Conservation (phyloP, 2,329 filamentous ascomycete species). For the Harringtonia lauricola region DNA sequence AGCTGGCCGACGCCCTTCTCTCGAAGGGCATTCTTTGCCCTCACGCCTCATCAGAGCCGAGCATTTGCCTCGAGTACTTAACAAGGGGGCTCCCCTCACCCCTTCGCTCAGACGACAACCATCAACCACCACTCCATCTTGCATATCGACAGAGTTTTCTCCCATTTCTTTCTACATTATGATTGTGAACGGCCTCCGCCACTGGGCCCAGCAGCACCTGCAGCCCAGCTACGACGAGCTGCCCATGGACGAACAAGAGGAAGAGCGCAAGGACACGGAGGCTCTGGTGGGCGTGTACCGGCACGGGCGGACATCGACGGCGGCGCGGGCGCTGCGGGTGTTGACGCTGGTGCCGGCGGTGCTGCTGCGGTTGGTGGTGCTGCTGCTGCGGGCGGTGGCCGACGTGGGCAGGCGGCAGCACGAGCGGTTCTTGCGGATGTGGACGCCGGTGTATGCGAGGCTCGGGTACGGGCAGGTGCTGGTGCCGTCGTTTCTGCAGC, state of each 20-base stretch:
- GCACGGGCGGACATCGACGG: neutral
- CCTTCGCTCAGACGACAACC: too few relatives aligned
- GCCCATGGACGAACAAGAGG: neutral
- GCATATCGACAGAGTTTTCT: too few relatives aligned
- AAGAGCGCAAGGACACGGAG: neutral
- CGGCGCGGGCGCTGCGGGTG: neutral
- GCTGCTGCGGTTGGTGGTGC: too few relatives aligned
- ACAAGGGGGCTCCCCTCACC: too few relatives aligned
- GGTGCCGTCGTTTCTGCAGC: slow-evolving; percentile 1
- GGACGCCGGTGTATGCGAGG: slow-evolving; percentile 1
- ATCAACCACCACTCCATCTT: too few relatives aligned
- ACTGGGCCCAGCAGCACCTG: neutral
- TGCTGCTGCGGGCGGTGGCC: neutral
- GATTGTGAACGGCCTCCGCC: neutral
- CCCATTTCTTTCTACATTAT: too few relatives aligned
- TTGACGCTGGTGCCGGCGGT: too few relatives aligned
- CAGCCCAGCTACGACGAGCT: neutral
- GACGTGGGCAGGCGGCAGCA: too few relatives aligned
- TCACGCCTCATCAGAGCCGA: too few relatives aligned
- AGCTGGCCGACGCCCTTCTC: too few relatives aligned
- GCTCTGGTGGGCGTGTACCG: neutral
- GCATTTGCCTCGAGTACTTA: too few relatives aligned
- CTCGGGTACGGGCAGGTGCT: slow-evolving; percentile 1
- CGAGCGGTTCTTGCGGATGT: neutral
- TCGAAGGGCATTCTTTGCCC: too few relatives aligned